Base-by-base conservation (phyloP, 352 stramenopile species). In the Globisporangium iwayamae region DNA sequence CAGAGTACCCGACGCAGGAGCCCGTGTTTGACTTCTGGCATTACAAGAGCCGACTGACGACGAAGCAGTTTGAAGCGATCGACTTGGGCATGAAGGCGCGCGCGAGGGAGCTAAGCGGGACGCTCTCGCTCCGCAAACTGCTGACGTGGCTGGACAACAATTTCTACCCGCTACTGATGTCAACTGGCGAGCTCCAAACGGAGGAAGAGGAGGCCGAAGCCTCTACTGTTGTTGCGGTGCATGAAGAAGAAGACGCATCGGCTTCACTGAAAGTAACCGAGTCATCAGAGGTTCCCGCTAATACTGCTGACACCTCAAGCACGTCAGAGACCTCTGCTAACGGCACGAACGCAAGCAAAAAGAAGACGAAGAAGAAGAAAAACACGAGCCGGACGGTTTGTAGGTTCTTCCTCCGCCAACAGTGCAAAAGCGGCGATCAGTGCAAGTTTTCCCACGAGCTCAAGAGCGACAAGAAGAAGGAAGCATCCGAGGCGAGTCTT, bases 81-180 rank as follows among this genome's bases (percentile, higher is more conserved):
- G 79, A 73, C 22, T 47, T 16, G 9, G 81, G 74, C 0, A 73
- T 91, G 25, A 59, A 72, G 25, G 62, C 56, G 14, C 69, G 71
- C 43, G 79, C 81, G 25, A 55, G 68, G 4, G 51, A 83, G n/a
- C 56, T 88, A 30, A 48, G 72, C n/a, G 79, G 81, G 36, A 71
- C 71, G 10, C 83, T 81, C 30, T 70, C 72, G 3, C 67, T 95
- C 30, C 75, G 86, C 56, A 92, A 87, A 56, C 56, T 93, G 52
- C 66, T 95, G 50, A 95, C 84, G 28, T 93, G 84, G 82, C 77
- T 95, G 56, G 86, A 95, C 59, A 95, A 95, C 67, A 89, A 90
- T 64, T 78, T 94, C 18, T 76, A 76, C 60, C 65, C 51, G 43
- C 58, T 81, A 25, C 64, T 60, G 20, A 25, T 50, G 38, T 57